Base-by-base conservation (phyloP, 1,284 basidiomycete genomes). In the Naganishia cerealis region DNA sequence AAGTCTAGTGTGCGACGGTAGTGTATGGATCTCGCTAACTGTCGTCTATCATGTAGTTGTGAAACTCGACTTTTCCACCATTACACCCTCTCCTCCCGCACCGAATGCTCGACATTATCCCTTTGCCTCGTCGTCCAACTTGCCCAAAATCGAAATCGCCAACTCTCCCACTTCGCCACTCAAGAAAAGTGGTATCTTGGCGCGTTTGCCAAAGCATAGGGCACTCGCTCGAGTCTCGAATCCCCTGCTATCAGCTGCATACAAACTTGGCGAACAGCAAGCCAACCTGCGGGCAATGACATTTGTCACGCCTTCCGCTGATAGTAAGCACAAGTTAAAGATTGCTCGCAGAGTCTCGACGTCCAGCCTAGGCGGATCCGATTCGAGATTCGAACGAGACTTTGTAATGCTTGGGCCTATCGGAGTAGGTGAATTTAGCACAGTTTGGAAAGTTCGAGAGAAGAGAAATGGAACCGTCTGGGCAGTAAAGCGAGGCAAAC, bases 401-500 rank as follows among this genome's bases (percentile, higher is more conserved):
- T 97, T 94, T 76, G 83, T 87, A 8, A 87, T 92, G 70, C 82
- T 92, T 24, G 88, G 90, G 68, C 87, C 89, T 72, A 84, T 98
- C 8, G 95, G 95, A 1, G 87, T 87, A 53, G 95, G 95, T 21
- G 92, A 94, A 78, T 98, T 98, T 80, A 93, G 93, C 42, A 89
- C 90, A 73, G 94, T 94, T 13, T 89, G 93, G 83, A 94, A 94
- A 81, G 94, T 92, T 16, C 85, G 86, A 66, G 85, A 87, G 74
- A 89, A 89, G 80, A 82, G 83, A 67, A 84, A 75, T 40, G 83
- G 84, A 18, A 83, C 84, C 54, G 81, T 92, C 33, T 96, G 86
- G 80, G 96, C 95, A 2, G 87, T 99, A 74, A 99, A 99, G 85
- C 89, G 91, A 75, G 94, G 92, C 57, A 94, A 95, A 81, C 86